Percentiles rank a stretch among this genome's conserved stretches.
Evolutionary conservation across 2,329 filamentous ascomycete species (phyloP).

Genomic region (Xylariomycetidae sp.): DNA sequence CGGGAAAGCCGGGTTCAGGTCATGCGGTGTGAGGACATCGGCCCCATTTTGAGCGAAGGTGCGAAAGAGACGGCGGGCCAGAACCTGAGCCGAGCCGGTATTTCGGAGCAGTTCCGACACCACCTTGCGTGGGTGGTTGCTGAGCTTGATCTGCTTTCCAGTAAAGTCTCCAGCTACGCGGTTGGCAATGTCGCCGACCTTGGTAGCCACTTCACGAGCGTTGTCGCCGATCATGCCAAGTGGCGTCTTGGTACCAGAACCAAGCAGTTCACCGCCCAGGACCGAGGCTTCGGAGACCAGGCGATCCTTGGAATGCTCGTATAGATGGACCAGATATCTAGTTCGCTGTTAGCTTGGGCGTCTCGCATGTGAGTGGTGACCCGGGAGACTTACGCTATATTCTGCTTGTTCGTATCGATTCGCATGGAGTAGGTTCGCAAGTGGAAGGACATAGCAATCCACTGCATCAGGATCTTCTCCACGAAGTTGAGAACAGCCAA

Average conservation of each 20-base stretch:
- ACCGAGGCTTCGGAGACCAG: constrained; percentile 48
- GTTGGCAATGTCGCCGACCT: constrained; percentile 78
- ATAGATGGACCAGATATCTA: constrained; percentile 44
- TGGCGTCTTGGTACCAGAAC: constrained; percentile 66
- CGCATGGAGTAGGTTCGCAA: constrained; percentile 82
- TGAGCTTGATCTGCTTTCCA: constrained; percentile 61
- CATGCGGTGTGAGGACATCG: constrained; percentile 71
- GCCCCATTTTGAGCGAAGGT: constrained; percentile 71
- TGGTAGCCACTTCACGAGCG: constrained; percentile 68
- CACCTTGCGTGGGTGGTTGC: constrained; percentile 75
- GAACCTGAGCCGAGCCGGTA: constrained; percentile 69
- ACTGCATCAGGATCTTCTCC: constrained; percentile 90
- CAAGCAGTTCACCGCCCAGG: constrained; percentile 36
- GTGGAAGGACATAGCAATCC: constrained; percentile 92
- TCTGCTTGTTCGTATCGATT: constrained; percentile 88
- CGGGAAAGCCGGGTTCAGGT: constrained; percentile 72
- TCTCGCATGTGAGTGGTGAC: constrained; percentile 56
- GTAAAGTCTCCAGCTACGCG: constrained; percentile 82
- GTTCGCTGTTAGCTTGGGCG: constrained; percentile 45
- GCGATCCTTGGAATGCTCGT: constrained; percentile 71
- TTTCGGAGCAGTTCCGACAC: constrained; percentile 70
- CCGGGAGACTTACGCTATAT: constrained; percentile 56
- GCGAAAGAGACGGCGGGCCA: constrained; percentile 82
- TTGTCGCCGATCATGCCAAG: constrained; percentile 66
- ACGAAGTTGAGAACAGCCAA: constrained; percentile 72